Percentiles rank a stretch among this genome's conserved stretches.
These are phyloP conservation scores for Chlorencoelia australis DNA, from an alignment of 2,329 filamentous ascomycete genomes.

Conservation along the genomic window DNA sequence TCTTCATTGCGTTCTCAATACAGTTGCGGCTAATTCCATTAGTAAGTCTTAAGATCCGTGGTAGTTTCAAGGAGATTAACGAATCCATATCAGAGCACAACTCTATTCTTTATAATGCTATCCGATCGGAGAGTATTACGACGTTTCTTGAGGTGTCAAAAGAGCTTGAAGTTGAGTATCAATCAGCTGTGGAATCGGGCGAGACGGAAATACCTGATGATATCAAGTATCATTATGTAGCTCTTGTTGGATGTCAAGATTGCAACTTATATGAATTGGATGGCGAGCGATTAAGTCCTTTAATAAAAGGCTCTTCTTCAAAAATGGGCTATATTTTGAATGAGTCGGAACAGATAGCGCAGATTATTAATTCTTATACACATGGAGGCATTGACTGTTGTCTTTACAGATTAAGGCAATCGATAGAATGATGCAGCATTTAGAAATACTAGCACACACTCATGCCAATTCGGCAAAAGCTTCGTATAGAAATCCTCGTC, in stretches of 20 bases:
- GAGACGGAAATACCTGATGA: conserved; percentile 5
- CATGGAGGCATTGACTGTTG: no score
- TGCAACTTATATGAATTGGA: no score
- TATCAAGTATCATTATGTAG: no score
- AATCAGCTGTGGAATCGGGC: conserved; percentile 1
- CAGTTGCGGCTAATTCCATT: conserved; percentile 1
- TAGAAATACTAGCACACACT: background rate
- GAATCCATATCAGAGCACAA: conserved; percentile 1
- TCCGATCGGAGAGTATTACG: conserved; percentile 3
- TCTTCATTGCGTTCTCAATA: conserved; percentile 5
- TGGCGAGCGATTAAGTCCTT: no score
- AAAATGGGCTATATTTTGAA: no score
- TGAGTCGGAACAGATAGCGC: no score
- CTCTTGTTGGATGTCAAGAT: no score
- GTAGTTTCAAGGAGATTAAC: conserved; percentile 4
- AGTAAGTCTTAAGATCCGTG: conserved; percentile 2
- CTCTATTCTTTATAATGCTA: conserved; percentile 4
- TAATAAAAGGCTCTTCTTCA: no score
- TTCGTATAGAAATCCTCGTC: conserved; percentile 1
- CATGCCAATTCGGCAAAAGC: background rate
- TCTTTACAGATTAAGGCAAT: no score
- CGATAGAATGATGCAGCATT: no score
- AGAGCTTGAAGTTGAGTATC: conserved; percentile 2
- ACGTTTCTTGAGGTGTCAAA: conserved; percentile 5
- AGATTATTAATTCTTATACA: no score